Evolutionary conservation across 208 protist species (phyloP).

Genomic region (Crithidia fasciculata): DNA sequence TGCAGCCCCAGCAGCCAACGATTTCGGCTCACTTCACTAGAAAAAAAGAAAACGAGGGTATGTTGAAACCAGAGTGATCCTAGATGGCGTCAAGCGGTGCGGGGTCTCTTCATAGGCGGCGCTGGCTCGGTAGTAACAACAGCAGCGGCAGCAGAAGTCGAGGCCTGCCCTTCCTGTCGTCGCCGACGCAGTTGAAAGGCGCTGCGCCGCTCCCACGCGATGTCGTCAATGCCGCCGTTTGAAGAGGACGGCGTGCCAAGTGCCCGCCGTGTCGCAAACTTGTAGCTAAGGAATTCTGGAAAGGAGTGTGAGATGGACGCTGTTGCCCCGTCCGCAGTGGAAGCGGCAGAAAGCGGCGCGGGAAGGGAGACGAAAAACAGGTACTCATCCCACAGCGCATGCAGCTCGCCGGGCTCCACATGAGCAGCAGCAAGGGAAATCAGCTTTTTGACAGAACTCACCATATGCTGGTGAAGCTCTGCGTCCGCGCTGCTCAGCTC

Average conservation of each 20-base stretch:
- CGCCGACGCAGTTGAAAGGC: neutral
- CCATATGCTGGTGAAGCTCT: constrained; percentile 7
- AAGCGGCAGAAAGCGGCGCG: neutral
- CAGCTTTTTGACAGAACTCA: constrained; percentile 7
- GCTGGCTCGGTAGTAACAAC: no score
- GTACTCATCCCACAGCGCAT: constrained; percentile 18
- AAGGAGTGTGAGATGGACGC: neutral
- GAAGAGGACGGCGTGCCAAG: neutral
- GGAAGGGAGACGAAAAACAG: neutral
- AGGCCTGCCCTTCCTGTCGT: neutral
- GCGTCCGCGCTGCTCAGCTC: neutral
- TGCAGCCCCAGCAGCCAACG: no score
- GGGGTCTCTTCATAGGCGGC: neutral
- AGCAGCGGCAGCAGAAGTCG: no score
- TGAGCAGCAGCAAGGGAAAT: constrained; percentile 1
- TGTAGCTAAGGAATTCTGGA: constrained; percentile 13
- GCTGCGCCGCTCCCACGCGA: constrained; percentile 25
- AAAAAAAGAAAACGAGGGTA: no score
- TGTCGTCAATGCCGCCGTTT: constrained; percentile 17
- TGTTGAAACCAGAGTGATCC: no score
- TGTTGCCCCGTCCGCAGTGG: neutral
- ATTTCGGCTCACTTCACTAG: no score
- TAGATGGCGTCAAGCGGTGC: neutral
- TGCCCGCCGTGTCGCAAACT: neutral
- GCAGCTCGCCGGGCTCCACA: neutral